A percentile compares a stretch with the other conserved stretches of the same genome.
phyloP scores from a whole-genome alignment of 164 flowering plant species.

The Annona squamosa region DNA sequence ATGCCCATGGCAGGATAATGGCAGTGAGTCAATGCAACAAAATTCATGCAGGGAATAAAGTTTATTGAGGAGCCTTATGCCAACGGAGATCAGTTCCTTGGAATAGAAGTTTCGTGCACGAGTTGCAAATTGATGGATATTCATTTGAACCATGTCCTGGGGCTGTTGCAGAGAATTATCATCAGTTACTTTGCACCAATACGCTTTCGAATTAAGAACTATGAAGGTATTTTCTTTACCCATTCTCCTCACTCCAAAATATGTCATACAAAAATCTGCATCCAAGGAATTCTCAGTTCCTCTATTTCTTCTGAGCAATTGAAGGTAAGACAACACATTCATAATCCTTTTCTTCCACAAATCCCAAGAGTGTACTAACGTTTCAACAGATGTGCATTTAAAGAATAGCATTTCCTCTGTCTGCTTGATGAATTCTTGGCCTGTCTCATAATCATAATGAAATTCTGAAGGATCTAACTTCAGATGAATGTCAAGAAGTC shows the following conservation, averaged over 20 bases:
- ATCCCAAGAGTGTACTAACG: conserved; percentile 47
- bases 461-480: conserved; percentile 22
- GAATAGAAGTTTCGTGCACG: conserved; percentile 29
- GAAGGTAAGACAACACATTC: conserved; percentile 27
- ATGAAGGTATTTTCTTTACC: conserved; percentile 13
- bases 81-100: conserved; percentile 28
- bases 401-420: conserved; percentile 15
- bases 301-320: conserved; percentile 10
- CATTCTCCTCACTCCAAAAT: conserved; percentile 41
- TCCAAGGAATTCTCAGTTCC: conserved; percentile 10
- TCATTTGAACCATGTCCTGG: conserved; percentile 23
- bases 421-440: conserved; percentile 15
- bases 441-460: conserved; percentile 29
- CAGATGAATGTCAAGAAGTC: conserved; percentile 44
- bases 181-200: conserved; percentile 37
- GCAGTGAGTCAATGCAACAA: conserved; percentile 8
- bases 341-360: conserved; percentile 32
- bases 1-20: conserved; percentile 22
- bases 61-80: conserved; percentile 31
- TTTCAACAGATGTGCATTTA: conserved; percentile 28
- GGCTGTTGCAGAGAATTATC: conserved; percentile 9
- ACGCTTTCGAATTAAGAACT: conserved; percentile 32
- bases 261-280: conserved; percentile 42
- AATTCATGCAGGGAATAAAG: conserved; percentile 25
- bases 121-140: conserved; percentile 26